A percentile compares a stretch with the other conserved stretches of the same genome.
These are phyloP conservation scores for Aspergillus pseudoviridinutans DNA, from an alignment of 2,329 filamentous ascomycete species.

Conservation along the genomic window DNA sequence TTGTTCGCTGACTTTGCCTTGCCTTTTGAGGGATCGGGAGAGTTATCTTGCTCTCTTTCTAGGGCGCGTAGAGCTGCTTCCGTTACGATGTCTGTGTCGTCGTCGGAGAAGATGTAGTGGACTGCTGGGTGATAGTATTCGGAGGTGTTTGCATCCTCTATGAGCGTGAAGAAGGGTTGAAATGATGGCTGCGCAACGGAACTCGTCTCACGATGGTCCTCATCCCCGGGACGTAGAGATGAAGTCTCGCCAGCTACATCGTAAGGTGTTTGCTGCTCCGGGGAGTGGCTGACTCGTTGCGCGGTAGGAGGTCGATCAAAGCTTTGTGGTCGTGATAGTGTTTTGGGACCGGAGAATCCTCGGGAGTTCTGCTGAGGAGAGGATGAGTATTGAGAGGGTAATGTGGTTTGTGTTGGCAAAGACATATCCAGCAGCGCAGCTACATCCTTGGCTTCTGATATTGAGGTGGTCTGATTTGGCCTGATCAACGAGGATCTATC, in stretches of 20 bases:
- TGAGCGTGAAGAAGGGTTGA: conserved; percentile 77
- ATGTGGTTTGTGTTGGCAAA: conserved; percentile 25
- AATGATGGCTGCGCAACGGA: conserved; percentile 50
- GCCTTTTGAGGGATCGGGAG: conserved; percentile 20
- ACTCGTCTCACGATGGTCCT: conserved; percentile 13
- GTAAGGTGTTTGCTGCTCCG: conserved; percentile 9
- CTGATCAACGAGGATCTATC: background rate
- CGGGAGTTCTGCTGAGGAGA: conserved; percentile 25
- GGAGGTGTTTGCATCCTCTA: conserved; percentile 70
- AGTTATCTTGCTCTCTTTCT: conserved; percentile 40
- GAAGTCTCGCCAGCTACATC: conserved; percentile 5
- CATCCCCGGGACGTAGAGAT: conserved; percentile 9
- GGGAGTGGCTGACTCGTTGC: conserved; percentile 9
- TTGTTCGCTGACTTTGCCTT: conserved; percentile 7
- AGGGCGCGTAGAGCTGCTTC: conserved; percentile 57
- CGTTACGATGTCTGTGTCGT: conserved; percentile 74
- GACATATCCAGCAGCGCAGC: conserved; percentile 30
- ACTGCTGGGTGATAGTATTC: conserved; percentile 79
- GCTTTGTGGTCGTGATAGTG: conserved; percentile 18
- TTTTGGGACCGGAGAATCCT: conserved; percentile 7
- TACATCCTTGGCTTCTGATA: conserved; percentile 25
- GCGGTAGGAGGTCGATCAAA: conserved; percentile 16
- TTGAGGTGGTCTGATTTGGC: conserved; percentile 2
- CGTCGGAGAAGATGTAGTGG: conserved; percentile 90
- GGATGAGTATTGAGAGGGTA: conserved; percentile 23